These are phyloP conservation scores for Scopulariopsis brevicaulis DNA, from an alignment of 2,329 filamentous ascomycete species.

Conservation along the genomic window DNA sequence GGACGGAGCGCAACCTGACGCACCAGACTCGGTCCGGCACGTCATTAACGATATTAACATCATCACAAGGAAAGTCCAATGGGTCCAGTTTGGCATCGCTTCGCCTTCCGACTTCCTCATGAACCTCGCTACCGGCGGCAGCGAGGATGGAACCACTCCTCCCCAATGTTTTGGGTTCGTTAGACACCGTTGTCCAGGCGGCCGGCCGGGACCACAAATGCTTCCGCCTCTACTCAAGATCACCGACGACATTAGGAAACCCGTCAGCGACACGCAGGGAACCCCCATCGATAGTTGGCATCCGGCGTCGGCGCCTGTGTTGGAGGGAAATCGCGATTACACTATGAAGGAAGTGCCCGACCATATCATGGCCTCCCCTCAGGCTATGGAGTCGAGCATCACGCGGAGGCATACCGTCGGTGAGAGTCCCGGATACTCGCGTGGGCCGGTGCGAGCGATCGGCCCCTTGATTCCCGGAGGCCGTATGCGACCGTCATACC, in stretches of 20 bases:
- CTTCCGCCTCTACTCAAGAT: constrained; percentile 3
- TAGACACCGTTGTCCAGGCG: background rate
- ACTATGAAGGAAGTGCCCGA: background rate
- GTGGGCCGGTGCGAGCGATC: constrained; percentile 19
- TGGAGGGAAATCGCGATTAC: constrained; percentile 5
- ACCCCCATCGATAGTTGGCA: constrained; percentile 6
- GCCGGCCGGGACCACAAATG: constrained; percentile 4
- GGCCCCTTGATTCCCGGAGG: constrained; percentile 28
- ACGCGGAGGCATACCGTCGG: constrained; percentile 33
- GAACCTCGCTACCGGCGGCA: constrained; percentile 29
- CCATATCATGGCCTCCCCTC: constrained; percentile 17
- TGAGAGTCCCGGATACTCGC: constrained; percentile 29
- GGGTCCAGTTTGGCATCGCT: constrained; percentile 31
- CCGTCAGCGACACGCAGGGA: constrained; percentile 1
- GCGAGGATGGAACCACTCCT: background rate
- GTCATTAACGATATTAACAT: constrained; percentile 29
- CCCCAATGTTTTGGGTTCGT: constrained; percentile 4
- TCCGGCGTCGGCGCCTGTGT: constrained; percentile 5
- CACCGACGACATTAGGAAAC: constrained; percentile 3
- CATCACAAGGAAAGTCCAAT: constrained; percentile 33
- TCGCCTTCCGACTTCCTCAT: constrained; percentile 39
- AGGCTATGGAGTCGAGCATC: constrained; percentile 13
- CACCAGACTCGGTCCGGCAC: constrained; percentile 32
- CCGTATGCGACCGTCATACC: constrained; percentile 31
- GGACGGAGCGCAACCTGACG: constrained; percentile 26